Base-by-base conservation (phyloP, 208 protist species). In the Tritrichomonas musculus region DNA sequence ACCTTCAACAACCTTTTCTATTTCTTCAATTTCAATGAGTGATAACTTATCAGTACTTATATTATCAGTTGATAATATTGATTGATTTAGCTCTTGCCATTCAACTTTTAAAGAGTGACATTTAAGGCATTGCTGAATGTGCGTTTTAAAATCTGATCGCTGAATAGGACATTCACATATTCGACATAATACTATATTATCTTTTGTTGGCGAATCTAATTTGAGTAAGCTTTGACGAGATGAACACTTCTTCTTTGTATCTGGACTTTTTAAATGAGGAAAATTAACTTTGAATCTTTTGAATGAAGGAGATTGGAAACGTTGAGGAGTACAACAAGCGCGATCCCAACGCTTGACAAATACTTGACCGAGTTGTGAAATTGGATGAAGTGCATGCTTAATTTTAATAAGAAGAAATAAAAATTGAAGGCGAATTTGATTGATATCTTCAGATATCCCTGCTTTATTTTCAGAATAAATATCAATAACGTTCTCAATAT, bases 61-160 rank as follows among this genome's bases (percentile, higher is more conserved):
- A n/a, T 30, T 14, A 82, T 30, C 17, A 44, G 77, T 25, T 20
- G 33, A n/a, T 57, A 53, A 44, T 3, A 88, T 88, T 88, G 25
- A 13, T 88, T 88, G 41, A 36, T 88, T 88, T 39, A 88, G 8
- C 0, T 88, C 27, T 1, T 44, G 8, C 77, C 77, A 88, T 57
- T 88, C 77, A 14, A 88, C 8, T 57, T 88, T 88, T 47, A 88
- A 57, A 2, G 77, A 49, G 17, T 88, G 77, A 39, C 77, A 88
- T 8, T 57, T 30, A 36, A 88, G 77, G 39, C 77, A 88, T 0
- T 57, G 25, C 14, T n/a, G 53, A 4, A 49, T 57, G 30, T 88
- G 77, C 36, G 77, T 57, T 53, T 55, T 1, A 36, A 88, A 88
- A 22, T 88, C 47, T 41, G 25, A 13, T 39, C 1, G 4, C 13